Evolutionary conservation across 139 green algal species (phyloP), one percentile per base, ranked within the genome.

Genomic region (Chara braunii): DNA sequence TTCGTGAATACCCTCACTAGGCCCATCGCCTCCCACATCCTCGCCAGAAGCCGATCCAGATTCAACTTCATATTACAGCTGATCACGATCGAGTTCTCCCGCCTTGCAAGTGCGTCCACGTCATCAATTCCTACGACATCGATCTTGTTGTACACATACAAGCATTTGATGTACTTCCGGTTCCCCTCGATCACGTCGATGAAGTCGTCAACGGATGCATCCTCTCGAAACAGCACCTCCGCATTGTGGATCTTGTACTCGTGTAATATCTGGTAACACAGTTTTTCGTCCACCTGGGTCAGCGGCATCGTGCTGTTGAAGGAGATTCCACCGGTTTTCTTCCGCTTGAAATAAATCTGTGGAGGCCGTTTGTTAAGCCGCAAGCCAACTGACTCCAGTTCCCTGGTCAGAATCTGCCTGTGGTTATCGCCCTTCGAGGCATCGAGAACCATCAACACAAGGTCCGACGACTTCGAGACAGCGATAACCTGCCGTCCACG

Each of bases 61-160:
- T 96, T 96, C 40, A 99, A 86, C 30, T 88, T 52, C 2, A 44
- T 32, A 3, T 72, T 72, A 73, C 86, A 95, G 34, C 80, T 91
- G 60, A 96, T 90, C 68, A 91, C 88, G 1, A 97, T 88, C 42
- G 80, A 87, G 74, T 93, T 80, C 9, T 81, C 66, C 29, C 74
- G 78, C 29, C 82, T 70, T 9, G 87, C 86, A 12, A 98, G 89
- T 69, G 88, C 77, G 60, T 95, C 90, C 50, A 97, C 91, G 79
- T 97, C 91, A 79, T 98, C 91, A 37, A 98, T 89, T 45, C 70
- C 86, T 65, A 83, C 79, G 71, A 92, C 89, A 75, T 95, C 87
- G 26, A 88, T 74, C 71, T 99, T 99, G 83, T 99, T 99, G 85
- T 97, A 99, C 60, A 99, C 94, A 75, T 98, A 99, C 32, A 98